A percentile compares a stretch with the other conserved stretches of the same genome.
These are phyloP conservation scores for Schwanniomyces vanrijiae DNA, from an alignment of 805 yeast species.

Conservation along the genomic window DNA sequence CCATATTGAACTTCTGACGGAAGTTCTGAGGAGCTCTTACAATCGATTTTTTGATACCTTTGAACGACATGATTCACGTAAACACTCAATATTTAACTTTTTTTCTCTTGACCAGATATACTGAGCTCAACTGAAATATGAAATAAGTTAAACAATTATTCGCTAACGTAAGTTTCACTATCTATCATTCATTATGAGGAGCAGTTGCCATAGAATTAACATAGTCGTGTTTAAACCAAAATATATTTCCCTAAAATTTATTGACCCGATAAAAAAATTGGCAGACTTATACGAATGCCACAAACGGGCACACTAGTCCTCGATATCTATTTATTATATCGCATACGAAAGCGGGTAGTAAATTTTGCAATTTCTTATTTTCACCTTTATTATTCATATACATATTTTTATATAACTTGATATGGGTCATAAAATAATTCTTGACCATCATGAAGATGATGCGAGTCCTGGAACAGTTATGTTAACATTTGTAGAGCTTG, in stretches of 20 bases:
- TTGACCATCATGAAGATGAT: background rate
- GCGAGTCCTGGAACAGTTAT: background rate
- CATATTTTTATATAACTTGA: background rate
- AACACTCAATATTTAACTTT: background rate
- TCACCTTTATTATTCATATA: background rate
- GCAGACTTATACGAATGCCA: background rate
- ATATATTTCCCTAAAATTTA: too few species aligned
- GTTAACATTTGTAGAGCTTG: background rate
- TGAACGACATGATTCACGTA: conserved; percentile 65
- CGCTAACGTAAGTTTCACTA: background rate
- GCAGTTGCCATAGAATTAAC: background rate
- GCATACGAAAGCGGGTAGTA: too few species aligned
- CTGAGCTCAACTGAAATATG: background rate
- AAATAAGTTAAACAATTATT: background rate
- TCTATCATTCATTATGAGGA: background rate
- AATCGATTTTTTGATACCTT: conserved; percentile 79
- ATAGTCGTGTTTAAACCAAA: background rate
- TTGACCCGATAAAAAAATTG: background rate
- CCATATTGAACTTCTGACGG: conserved; percentile 91
- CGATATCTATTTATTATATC: too few species aligned
- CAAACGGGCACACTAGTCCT: too few species aligned
- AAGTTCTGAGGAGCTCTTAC: conserved; percentile 89
- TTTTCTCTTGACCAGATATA: background rate
- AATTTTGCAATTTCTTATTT: too few species aligned
- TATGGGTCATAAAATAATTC: background rate